A percentile compares a stretch with the other conserved stretches of the same genome.
These are phyloP conservation scores for Dipteronia dyeriana DNA, from an alignment of 345 rosid species.

Conservation along the genomic window DNA sequence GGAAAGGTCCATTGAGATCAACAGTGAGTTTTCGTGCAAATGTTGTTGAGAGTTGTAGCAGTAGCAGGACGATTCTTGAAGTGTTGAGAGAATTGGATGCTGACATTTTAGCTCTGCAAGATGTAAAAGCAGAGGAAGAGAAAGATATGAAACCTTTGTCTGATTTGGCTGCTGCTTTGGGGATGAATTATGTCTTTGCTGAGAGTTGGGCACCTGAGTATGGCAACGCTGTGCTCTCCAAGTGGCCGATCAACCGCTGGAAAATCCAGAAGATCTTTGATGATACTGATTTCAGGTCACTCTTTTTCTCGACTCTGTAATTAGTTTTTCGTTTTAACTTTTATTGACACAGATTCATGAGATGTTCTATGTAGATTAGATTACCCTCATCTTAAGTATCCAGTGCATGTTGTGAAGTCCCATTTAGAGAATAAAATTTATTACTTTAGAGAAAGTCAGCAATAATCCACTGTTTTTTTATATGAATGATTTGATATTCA, in stretches of 20 bases:
- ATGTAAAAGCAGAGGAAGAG: constrained; percentile 94
- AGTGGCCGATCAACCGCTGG: constrained; percentile 81
- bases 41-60: constrained; percentile 27
- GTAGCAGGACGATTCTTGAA: constrained; percentile 63
- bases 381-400: neutral
- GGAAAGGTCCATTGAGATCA: constrained; percentile 45
- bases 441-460: constrained; percentile 28
- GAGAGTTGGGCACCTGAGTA: constrained; percentile 99
- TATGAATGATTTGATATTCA: neutral
- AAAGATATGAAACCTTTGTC: constrained; percentile 91
- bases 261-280: constrained; percentile 80
- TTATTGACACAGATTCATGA: too few species aligned
- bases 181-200: constrained; percentile 87
- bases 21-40: constrained; percentile 34
- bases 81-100: constrained; percentile 81
- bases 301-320: neutral
- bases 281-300: constrained; percentile 83
- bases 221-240: constrained; percentile 88
- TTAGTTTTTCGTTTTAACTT: neutral
- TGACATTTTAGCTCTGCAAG: constrained; percentile 87
- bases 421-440: neutral
- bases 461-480: constrained; percentile 16
- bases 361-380: neutral
- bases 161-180: constrained; percentile 82
- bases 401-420: neutral